Base-by-base conservation (phyloP, 1,139 yeast genomes). In the Taphrina confusa region DNA sequence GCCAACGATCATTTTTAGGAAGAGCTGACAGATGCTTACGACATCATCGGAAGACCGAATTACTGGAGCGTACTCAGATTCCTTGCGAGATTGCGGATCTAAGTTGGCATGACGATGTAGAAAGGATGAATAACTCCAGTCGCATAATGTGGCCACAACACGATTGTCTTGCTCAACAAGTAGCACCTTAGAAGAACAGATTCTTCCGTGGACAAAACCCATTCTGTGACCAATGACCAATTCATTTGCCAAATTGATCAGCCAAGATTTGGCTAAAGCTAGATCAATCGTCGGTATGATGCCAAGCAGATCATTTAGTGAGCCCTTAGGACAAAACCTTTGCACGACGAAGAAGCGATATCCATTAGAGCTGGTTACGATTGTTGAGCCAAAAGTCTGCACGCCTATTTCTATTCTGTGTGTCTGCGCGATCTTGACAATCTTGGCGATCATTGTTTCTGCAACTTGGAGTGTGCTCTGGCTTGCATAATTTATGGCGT, bases 1-100 rank as follows among this genome's bases (percentile, higher is more conserved):
- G 6, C 95, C 95, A 45, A 83, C 75, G 70, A 90, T 81, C 68
- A 89, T 78, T 64, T 87, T 82, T 27, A 87, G 75, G 67, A 92
- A 84, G 3, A 87, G 72, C 0, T 87, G 88, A 2, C 97, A 98
- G 54, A 91, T 74, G 67, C 87, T 87, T 96, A 97, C 92, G 4
- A 94, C 85, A 73, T 94, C 98, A 64, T 65, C 11, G 65, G 60
- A 9, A 71, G 75, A 4, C 72, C 68, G 14, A 9, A 30, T 9
- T 30, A 30, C 33, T 40, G 46, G 34, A n/a, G 33, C 22, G 28
- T 22, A 9, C 20, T 23, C 18, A n/a, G 5, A 14, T 9, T 42
- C 22, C n/a, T 31, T 20, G 69, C 60, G 57, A 9, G 23, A 9
- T 20, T 14, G 8, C 16, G 9, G 8, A 18, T 5, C 11, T 11